Base-by-base conservation (phyloP, 2,329 filamentous ascomycete species). In the Tolypocladium cylindrosporum region DNA sequence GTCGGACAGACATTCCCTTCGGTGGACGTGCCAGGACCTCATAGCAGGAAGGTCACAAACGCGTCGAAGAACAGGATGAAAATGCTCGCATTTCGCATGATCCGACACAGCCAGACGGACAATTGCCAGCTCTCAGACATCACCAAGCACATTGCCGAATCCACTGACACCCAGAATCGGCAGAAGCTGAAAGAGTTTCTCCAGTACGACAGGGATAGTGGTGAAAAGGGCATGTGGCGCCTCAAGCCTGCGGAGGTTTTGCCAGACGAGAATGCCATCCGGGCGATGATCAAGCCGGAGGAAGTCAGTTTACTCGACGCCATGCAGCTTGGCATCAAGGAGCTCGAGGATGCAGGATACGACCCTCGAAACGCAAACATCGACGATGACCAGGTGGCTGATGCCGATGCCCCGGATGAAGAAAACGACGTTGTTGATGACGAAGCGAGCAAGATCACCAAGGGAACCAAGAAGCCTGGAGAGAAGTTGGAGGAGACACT, bases 131-230 rank as follows among this genome's bases (percentile, higher is more conserved):
- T 96, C 19, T 84, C 84, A n/a, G 90, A 93, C 66, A 89, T 99
- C 42, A 97, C 92, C 3, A 89, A 86, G 51, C 94, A 99, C 70
- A 90, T 97, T 61, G 90, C 91, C 9, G 93, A 94, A 43, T 94
- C 91, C 7, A 94, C 90, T 24, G 93, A 97, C 68, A 91, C 94
- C 58, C 93, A 97, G 69, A 97, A 97, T 65, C 85, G 94, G 40
- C 92, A 96, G 67, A 97, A 97, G 73, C 87, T 99, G 75, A 94
- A 97, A 67, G 94, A 99, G 66, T 97, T 99, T 71, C 86, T 99
- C 64, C 82, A 86, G 54, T 97, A 97, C 68, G 88, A 94, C 67
- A 92, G 95, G 67, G 88, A 91, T 21, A 74, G 71, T 48, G 67
- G 67, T 9, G 83, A 87, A 56, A 92, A 92, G 67, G 89, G 90